phyloP scores from a whole-genome alignment of 2,329 filamentous ascomycete species.

The Talaromyces sp. region DNA sequence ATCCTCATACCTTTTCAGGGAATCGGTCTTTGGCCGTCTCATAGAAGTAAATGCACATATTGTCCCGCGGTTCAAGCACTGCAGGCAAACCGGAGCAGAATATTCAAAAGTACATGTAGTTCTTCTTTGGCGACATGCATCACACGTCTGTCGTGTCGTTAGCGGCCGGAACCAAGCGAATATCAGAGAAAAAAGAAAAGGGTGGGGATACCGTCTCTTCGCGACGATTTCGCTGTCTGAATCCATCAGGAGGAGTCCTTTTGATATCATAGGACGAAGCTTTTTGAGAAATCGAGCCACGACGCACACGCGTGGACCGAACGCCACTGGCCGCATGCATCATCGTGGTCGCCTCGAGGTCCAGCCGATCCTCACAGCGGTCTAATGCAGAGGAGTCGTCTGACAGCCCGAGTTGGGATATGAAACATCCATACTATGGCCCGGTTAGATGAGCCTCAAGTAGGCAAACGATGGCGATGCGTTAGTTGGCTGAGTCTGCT shows the following conservation, averaged over 20 bases:
- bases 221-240: not conserved
- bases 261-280: not conserved
- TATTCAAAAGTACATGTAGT: constrained; percentile 4
- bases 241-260: not conserved
- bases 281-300: not conserved
- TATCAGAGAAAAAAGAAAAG: not conserved
- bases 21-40: constrained; percentile 5
- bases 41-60: not conserved
- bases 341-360: not conserved
- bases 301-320: not conserved
- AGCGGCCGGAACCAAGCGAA: not conserved
- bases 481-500: not conserved
- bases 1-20: constrained; percentile 6
- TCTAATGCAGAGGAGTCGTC: not conserved
- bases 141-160: constrained; percentile 1
- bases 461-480: not conserved
- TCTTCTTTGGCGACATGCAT: constrained; percentile 8
- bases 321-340: not conserved
- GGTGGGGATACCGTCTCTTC: not conserved
- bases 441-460: not conserved
- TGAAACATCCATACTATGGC: not conserved
- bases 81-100: constrained; percentile 2
- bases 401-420: not conserved
- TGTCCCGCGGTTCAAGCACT: constrained; percentile 5
- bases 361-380: not conserved